Conservation (phyloP, 163 green algal species). For the Chlorella variabilis region DNA sequence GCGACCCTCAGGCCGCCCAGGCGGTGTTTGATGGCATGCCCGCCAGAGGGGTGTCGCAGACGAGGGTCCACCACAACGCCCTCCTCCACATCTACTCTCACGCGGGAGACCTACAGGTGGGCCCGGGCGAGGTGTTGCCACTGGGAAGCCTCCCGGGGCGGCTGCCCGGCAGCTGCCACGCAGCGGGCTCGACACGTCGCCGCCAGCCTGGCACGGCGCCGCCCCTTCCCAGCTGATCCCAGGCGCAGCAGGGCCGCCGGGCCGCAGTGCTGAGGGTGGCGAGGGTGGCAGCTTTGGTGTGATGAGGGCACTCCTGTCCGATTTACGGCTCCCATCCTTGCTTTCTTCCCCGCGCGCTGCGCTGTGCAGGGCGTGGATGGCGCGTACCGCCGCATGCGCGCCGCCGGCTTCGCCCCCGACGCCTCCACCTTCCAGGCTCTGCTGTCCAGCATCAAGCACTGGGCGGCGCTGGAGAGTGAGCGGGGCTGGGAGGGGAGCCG, state of each 20-base stretch:
- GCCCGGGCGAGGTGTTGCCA: neutral
- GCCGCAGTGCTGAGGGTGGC: too few relatives aligned
- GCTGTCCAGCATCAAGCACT: conserved; percentile 3
- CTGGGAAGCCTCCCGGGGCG: too few relatives aligned
- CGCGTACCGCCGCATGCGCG: neutral
- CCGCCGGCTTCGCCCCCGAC: neutral
- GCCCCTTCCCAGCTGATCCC: too few relatives aligned
- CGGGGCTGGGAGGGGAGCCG: neutral
- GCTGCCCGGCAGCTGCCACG: too few relatives aligned
- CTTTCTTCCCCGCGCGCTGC: neutral
- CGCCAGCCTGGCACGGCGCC: too few relatives aligned
- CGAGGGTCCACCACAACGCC: conserved; percentile 11
- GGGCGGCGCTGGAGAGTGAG: conserved; percentile 13
- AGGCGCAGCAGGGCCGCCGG: too few relatives aligned
- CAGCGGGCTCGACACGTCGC: too few relatives aligned
- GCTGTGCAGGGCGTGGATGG: neutral
- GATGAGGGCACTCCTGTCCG: neutral
- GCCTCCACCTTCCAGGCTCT: neutral
- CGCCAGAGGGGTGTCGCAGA: neutral
- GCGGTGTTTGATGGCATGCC: neutral
- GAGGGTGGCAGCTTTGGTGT: too few relatives aligned
- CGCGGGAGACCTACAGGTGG: conserved; percentile 11
- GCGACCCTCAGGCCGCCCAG: neutral
- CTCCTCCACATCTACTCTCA: neutral
- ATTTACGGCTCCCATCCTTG: neutral